These are phyloP conservation scores for Podospora sp. DNA, from an alignment of 495 filamentous ascomycete genomes.

Conservation along the genomic window DNA sequence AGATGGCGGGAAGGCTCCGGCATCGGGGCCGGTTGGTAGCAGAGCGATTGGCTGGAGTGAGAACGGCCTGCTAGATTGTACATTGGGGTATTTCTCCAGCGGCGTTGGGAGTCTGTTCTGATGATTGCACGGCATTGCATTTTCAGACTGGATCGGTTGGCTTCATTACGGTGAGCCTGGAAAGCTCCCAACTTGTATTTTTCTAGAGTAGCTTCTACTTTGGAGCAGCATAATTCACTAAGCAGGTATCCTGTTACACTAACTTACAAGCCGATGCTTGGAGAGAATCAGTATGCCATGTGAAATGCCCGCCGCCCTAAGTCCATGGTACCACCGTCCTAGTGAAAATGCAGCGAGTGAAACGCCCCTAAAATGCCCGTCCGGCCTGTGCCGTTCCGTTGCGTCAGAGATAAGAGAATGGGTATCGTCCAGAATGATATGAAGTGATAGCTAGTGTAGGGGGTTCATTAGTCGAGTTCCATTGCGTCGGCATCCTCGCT, in stretches of 20 bases:
- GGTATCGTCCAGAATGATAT: conserved; percentile 6
- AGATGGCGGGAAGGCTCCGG: neutral
- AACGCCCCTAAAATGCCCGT: neutral
- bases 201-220: neutral
- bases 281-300: neutral
- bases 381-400: neutral
- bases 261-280: neutral
- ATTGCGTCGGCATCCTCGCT: conserved; percentile 59
- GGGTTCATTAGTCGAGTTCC: conserved; percentile 62
- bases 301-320: no score
- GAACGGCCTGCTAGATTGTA: conserved; percentile 11
- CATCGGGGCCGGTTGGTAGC: neutral
- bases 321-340: neutral
- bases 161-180: no score
- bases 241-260: neutral
- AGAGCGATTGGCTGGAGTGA: conserved; percentile 3
- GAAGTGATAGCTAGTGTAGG: neutral
- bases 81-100: neutral
- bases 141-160: neutral
- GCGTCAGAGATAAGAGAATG: neutral
- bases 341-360: neutral
- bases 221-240: neutral
- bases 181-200: neutral
- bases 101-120: neutral
- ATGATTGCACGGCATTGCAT: neutral